A percentile compares a stretch with the other conserved stretches of the same genome.
Conservation (phyloP, 1,139 yeast species). For the Suhomyces wounanorum region DNA sequence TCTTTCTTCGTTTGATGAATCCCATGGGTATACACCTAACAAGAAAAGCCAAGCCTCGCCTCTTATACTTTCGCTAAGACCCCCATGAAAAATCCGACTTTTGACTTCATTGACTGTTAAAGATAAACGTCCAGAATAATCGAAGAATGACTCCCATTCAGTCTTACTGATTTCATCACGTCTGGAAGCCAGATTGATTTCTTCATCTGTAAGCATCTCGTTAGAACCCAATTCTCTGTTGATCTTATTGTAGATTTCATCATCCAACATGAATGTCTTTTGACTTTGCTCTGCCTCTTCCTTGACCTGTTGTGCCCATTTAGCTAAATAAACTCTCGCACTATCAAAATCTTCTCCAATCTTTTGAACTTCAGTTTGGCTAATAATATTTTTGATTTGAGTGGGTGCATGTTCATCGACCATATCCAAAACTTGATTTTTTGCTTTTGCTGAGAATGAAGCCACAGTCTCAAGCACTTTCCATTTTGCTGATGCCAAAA, state of each 20-base stretch:
- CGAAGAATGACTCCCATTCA: conserved; percentile 91
- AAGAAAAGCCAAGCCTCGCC: conserved; percentile 84
- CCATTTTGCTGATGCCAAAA: conserved; percentile 80
- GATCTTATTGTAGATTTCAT: conserved; percentile 58
- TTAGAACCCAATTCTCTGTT: conserved; percentile 70
- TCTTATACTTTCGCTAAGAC: conserved; percentile 61
- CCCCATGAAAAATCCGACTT: conserved; percentile 87
- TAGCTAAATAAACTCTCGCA: conserved; percentile 87
- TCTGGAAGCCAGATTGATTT: conserved; percentile 61
- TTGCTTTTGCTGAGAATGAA: conserved; percentile 70
- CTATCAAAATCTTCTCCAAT: conserved; percentile 91
- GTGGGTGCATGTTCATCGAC: conserved; percentile 69
- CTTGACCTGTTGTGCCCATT: conserved; percentile 95
- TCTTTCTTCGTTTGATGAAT: conserved; percentile 71
- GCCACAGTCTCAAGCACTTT: conserved; percentile 82
- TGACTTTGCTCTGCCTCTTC: conserved; percentile 85
- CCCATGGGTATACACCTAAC: conserved; percentile 88
- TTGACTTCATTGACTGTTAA: conserved; percentile 78
- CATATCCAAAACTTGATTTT: conserved; percentile 57
- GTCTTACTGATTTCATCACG: conserved; percentile 62
- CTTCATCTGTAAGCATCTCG: conserved; percentile 59
- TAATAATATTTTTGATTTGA: conserved; percentile 62
- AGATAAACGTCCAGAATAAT: conserved; percentile 68
- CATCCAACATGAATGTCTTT: conserved; percentile 57
- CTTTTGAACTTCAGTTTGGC: conserved; percentile 75